Evolutionary conservation across 1,139 yeast genomes (phyloP).

Genomic region (Spencermartinsiella ligniputridi): DNA sequence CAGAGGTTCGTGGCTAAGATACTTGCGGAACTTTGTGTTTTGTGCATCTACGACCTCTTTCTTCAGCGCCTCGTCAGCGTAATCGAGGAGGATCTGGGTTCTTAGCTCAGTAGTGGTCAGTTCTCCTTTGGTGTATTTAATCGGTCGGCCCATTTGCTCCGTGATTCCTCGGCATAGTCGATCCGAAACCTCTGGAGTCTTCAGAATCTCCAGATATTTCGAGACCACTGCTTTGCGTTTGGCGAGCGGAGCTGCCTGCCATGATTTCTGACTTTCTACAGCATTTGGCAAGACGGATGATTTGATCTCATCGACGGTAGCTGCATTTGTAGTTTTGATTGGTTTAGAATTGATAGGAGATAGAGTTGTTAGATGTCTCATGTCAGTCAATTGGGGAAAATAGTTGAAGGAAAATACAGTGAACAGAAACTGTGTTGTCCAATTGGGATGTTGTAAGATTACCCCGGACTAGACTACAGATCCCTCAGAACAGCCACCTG

Average conservation of each 20-base stretch:
- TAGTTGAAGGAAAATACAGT: neutral
- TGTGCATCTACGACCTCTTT: slow-evolving; percentile 29
- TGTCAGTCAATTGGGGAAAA: too few relatives aligned
- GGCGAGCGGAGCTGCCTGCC: slow-evolving; percentile 27
- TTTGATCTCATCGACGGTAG: slow-evolving; percentile 26
- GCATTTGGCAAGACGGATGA: slow-evolving; percentile 24
- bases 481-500: too few relatives aligned
- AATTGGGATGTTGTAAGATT: too few relatives aligned
- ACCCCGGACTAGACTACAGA: too few relatives aligned
- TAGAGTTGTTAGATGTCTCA: slow-evolving; percentile 28
- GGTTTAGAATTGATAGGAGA: slow-evolving; percentile 32
- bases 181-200: slow-evolving; percentile 24
- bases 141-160: slow-evolving; percentile 38
- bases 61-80: slow-evolving; percentile 34
- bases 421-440: neutral
- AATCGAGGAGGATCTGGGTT: slow-evolving; percentile 28
- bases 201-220: slow-evolving; percentile 29
- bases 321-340: slow-evolving; percentile 28
- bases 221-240: slow-evolving; percentile 31
- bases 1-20: slow-evolving; percentile 57
- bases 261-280: slow-evolving; percentile 28
- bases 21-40: slow-evolving; percentile 35
- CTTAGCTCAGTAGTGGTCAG: slow-evolving; percentile 33
- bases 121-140: slow-evolving; percentile 34
- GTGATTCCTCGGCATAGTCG: slow-evolving; percentile 31